A percentile compares a stretch with the other conserved stretches of the same genome.
phyloP scores from a whole-genome alignment of 2,329 filamentous ascomycete genomes.

The Calonectria leucothoes region DNA sequence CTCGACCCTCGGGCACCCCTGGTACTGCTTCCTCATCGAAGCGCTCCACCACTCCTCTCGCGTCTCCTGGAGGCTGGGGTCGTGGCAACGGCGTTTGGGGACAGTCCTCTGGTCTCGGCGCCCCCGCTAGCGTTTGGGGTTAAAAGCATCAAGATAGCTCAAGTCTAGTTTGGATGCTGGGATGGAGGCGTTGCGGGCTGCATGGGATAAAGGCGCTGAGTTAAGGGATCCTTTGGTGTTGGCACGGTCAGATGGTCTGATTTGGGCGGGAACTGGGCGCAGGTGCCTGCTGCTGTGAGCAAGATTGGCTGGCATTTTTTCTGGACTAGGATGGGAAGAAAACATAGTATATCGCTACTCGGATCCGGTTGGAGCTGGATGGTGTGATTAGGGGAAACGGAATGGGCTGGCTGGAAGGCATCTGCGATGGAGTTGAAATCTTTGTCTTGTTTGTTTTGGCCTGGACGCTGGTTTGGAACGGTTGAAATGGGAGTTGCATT shows the following conservation, averaged over 20 bases:
- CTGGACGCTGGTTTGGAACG: slow-evolving; percentile 34
- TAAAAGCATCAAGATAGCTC: slow-evolving; percentile 53
- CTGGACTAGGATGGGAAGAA: slow-evolving; percentile 18
- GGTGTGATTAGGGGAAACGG: slow-evolving; percentile 33
- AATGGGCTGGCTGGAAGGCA: slow-evolving; percentile 36
- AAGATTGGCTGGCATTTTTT: slow-evolving; percentile 14
- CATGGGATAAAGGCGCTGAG: slow-evolving; percentile 43
- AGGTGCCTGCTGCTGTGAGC: slow-evolving; percentile 19
- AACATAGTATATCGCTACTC: slow-evolving; percentile 29
- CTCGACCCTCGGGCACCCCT: slow-evolving; percentile 77
- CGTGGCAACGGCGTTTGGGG: slow-evolving; percentile 88
- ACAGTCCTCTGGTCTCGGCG: slow-evolving; percentile 81
- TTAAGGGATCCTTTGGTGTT: slow-evolving; percentile 37
- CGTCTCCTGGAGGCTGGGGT: slow-evolving; percentile 90
- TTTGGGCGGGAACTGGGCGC: slow-evolving; percentile 21
- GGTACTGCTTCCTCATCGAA: slow-evolving; percentile 67
- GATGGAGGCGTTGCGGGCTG: slow-evolving; percentile 34
- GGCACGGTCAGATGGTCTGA: slow-evolving; percentile 34
- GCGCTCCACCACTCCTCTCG: slow-evolving; percentile 87
- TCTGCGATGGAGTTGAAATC: slow-evolving; percentile 42
- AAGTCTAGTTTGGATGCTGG: slow-evolving; percentile 8
- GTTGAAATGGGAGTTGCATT: slow-evolving; percentile 42
- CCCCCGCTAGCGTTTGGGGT: slow-evolving; percentile 95
- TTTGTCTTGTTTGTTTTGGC: slow-evolving; percentile 32
- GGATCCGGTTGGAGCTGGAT: slow-evolving; percentile 34